A percentile compares a stretch with the other conserved stretches of the same genome.
Evolutionary conservation across 2,329 filamentous ascomycete genomes (phyloP).

Genomic region (Talaromyces sp.): DNA sequence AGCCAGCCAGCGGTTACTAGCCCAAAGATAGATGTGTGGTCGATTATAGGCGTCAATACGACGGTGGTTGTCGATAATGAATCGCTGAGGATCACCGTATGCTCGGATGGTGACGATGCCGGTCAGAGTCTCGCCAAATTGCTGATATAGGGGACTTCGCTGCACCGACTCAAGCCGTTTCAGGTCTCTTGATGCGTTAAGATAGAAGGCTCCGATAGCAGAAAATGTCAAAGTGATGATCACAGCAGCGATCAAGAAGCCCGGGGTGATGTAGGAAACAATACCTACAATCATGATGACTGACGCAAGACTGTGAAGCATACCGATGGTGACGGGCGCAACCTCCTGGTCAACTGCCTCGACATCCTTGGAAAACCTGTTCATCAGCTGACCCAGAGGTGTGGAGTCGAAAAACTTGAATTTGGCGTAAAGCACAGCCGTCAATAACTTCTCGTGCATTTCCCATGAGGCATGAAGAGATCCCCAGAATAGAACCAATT

Average conservation of each 20-base stretch:
- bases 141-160: constrained; percentile 91
- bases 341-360: constrained; percentile 95
- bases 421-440: constrained; percentile 75
- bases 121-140: constrained; percentile 91
- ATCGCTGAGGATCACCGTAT: constrained; percentile 88
- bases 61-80: constrained; percentile 82
- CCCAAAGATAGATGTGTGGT: constrained; percentile 95
- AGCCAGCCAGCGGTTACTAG: constrained; percentile 91
- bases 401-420: constrained; percentile 98
- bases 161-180: constrained; percentile 94
- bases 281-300: constrained; percentile 80
- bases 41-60: constrained; percentile 87
- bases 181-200: constrained; percentile 86
- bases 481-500: constrained; percentile 86
- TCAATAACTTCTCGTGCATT: constrained; percentile 73
- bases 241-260: constrained; percentile 77
- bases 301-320: constrained; percentile 59
- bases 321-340: constrained; percentile 78
- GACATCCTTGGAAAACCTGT: constrained; percentile 95
- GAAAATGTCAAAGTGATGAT: constrained; percentile 83
- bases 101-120: constrained; percentile 96
- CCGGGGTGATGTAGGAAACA: constrained; percentile 83
- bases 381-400: constrained; percentile 92
- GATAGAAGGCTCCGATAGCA: constrained; percentile 78
- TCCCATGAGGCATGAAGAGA: constrained; percentile 81